Conservation (phyloP, 164 flowering plant species). For the Stephania japonica region DNA sequence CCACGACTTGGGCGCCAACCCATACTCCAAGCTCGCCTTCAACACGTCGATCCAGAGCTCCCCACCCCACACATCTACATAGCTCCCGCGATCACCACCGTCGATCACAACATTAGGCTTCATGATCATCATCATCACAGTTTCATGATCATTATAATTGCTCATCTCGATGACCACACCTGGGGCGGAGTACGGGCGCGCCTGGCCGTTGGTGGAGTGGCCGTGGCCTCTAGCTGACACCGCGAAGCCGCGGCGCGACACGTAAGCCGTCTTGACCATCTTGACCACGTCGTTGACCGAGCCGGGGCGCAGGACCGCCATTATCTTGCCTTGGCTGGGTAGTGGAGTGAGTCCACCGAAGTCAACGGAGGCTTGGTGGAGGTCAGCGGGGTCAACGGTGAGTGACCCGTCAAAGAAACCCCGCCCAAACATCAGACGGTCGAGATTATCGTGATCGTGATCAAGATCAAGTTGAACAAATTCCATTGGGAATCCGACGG, state of each 20-base stretch:
- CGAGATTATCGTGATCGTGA: too few relatives aligned
- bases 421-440: slow-evolving; percentile 5
- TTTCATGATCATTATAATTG: slow-evolving; percentile 10
- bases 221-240: slow-evolving; percentile 92
- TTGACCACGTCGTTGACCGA: slow-evolving; percentile 52
- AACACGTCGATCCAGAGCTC: slow-evolving; percentile 92
- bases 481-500: slow-evolving; percentile 50
- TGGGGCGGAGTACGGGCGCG: slow-evolving; percentile 45
- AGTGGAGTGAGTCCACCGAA: slow-evolving; percentile 41
- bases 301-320: slow-evolving; percentile 64
- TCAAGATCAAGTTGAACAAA: not conserved
- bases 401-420: slow-evolving; percentile 40
- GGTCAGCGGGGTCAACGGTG: slow-evolving; percentile 39
- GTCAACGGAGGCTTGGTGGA: slow-evolving; percentile 53
- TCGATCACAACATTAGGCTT: slow-evolving; percentile 1
- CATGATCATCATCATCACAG: not conserved
- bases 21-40: slow-evolving; percentile 47
- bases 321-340: slow-evolving; percentile 31
- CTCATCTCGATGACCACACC: slow-evolving; percentile 66
- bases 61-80: slow-evolving; percentile 94
- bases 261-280: slow-evolving; percentile 43
- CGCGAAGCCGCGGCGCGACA: slow-evolving; percentile 34
- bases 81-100: slow-evolving; percentile 19
- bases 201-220: slow-evolving; percentile 93
- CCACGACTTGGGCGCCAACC: slow-evolving; percentile 90